Base-by-base conservation (phyloP, 225 moss, liverwort and hornwort species). In the Polytrichum commune region DNA sequence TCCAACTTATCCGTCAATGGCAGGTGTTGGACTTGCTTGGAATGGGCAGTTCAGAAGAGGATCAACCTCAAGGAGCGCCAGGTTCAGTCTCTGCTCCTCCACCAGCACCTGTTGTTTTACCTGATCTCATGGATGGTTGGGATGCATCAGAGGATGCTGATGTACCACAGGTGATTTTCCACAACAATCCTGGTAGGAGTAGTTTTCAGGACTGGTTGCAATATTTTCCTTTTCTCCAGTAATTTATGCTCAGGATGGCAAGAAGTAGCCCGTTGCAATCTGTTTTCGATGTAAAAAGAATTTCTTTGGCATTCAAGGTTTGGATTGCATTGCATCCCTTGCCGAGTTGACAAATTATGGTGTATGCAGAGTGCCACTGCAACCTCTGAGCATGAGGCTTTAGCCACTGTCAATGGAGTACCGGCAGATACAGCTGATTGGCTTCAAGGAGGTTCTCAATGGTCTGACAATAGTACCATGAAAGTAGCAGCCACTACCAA, bases 21-120 rank as follows among this genome's bases (percentile, higher is more conserved):
- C 85, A 95, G 93, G 97, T 99, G 73, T 67, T 99, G 78, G 91
- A 93, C 53, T 56, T 95, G 57, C 90, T 99, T 79, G 93, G 98
- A 65, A 77, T 90, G 69, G 86, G 75, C 35, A 76, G 63, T 30
- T 64, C 84, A 74, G 92, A 82, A 22, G 83, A 69, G 18, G 74
- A 66, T 25, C 79, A 76, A 66, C 76, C 27, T 61, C 74, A 77
- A 73, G 16, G 13, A 13, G 46, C 13, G 4, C 76, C 86, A 64
- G 89, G 88, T 35, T 71, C 80, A 25, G 53, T 73, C 27, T 69
- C 74, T 38, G 69, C 70, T 79, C 69, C 79, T 2, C 73, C 77
- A 75, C 75, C 76, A 29, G 72, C 82, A 54, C 78, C 84, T 74
- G 88, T 82, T 27, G 79, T 83, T 60, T 76, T 93, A 54, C 98